These are phyloP conservation scores for Aspergillus fumigatus DNA, from an alignment of 2,329 filamentous ascomycete genomes.

Conservation along the genomic window DNA sequence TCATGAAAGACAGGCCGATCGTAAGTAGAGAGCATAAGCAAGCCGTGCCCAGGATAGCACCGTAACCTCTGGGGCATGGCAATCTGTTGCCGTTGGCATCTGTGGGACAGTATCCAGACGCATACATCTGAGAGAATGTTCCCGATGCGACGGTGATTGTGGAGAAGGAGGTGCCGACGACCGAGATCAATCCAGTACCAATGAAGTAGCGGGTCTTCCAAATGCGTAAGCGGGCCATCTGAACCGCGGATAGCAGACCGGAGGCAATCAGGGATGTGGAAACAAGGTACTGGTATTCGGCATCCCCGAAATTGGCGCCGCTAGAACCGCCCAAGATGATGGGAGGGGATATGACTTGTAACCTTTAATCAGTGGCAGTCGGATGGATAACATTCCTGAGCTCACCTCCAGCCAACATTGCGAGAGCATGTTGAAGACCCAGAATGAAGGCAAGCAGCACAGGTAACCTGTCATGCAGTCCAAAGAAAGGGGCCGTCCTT, in stretches of 20 bases:
- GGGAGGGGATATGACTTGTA: conserved; percentile 55
- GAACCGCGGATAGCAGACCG: conserved; percentile 60
- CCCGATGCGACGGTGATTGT: conserved; percentile 62
- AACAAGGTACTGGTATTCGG: conserved; percentile 60
- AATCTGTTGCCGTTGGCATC: conserved; percentile 54
- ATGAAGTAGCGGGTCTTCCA: conserved; percentile 59
- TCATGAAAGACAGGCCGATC: conserved; percentile 61
- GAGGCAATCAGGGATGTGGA: conserved; percentile 66
- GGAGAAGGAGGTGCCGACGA: conserved; percentile 65
- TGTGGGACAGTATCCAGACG: conserved; percentile 58
- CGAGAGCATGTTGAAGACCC: conserved; percentile 65
- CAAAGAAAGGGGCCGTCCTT: conserved; percentile 63
- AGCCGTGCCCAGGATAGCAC: conserved; percentile 58
- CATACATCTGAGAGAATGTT: conserved; percentile 60
- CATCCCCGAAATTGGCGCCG: conserved; percentile 54
- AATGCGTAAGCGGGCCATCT: conserved; percentile 64
- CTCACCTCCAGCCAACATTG: conserved; percentile 56
- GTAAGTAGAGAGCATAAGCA: conserved; percentile 51
- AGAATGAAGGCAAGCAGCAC: conserved; percentile 62
- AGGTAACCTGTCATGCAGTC: conserved; percentile 64
- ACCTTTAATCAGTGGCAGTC: conserved; percentile 8
- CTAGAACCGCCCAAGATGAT: conserved; percentile 55
- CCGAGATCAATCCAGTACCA: conserved; percentile 63
- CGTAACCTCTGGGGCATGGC: conserved; percentile 63
- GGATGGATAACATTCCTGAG: neutral